These are phyloP conservation scores for Pythium biforme DNA, from an alignment of 352 stramenopile species.

Conservation along the genomic window DNA sequence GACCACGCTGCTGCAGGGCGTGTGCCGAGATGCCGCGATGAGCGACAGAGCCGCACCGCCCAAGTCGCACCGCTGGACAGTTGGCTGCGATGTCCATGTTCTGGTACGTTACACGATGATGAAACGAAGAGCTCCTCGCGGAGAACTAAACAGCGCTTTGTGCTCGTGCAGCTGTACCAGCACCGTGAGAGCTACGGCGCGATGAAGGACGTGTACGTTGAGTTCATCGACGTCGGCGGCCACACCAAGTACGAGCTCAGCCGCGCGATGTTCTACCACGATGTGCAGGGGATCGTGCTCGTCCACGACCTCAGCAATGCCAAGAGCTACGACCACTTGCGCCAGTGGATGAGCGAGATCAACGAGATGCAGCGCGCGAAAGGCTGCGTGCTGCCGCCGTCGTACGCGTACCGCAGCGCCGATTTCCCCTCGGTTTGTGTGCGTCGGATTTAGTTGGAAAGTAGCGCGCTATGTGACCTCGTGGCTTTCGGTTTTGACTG, in stretches of 20 bases:
- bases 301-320: slow-evolving; percentile 79
- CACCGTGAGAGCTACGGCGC: slow-evolving; percentile 36
- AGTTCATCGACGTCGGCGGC: slow-evolving; percentile 84
- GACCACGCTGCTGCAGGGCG: slow-evolving; percentile 61
- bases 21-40: slow-evolving; percentile 40
- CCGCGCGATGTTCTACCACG: slow-evolving; percentile 76
- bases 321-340: slow-evolving; percentile 72
- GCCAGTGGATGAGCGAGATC: slow-evolving; percentile 44
- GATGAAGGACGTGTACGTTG: slow-evolving; percentile 62
- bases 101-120: slow-evolving; percentile 32
- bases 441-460: too few species aligned
- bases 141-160: neutral
- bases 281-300: slow-evolving; percentile 81
- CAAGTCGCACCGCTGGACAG: slow-evolving; percentile 61
- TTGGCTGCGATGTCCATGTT: slow-evolving; percentile 80
- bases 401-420: slow-evolving; percentile 22
- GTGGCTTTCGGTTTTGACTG: neutral
- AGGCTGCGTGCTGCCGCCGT: slow-evolving; percentile 50
- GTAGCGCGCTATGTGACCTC: too few species aligned
- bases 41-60: slow-evolving; percentile 4
- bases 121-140: neutral
- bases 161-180: slow-evolving; percentile 29
- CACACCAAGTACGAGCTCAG: slow-evolving; percentile 83
- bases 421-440: slow-evolving; percentile 33
- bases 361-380: slow-evolving; percentile 43